These are phyloP conservation scores for Penicillium odoratum DNA, from an alignment of 495 filamentous ascomycete species.

Conservation along the genomic window DNA sequence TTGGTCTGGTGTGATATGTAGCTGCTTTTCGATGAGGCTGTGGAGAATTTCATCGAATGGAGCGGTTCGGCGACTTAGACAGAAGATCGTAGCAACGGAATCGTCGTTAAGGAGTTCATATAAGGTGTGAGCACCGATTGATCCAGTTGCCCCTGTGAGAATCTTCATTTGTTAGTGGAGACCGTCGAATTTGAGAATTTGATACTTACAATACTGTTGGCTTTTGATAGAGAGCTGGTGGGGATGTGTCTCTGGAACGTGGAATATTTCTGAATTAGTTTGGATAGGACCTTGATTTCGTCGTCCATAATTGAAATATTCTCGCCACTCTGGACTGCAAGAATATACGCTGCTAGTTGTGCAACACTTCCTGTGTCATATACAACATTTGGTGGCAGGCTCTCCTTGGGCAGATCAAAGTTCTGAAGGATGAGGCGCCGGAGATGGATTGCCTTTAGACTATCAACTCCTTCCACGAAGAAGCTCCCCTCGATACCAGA, in stretches of 20 bases:
- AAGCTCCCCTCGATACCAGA: constrained; percentile 46
- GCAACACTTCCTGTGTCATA: constrained; percentile 52
- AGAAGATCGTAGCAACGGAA: constrained; percentile 49
- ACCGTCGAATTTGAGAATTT: not conserved
- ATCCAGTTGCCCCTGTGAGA: constrained; percentile 61
- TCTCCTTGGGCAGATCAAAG: constrained; percentile 36
- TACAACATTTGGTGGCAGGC: constrained; percentile 45
- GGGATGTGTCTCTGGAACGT: constrained; percentile 40
- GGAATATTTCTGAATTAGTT: constrained; percentile 52
- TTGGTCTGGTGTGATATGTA: constrained; percentile 27
- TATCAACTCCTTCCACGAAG: constrained; percentile 59
- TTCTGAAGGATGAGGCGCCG: constrained; percentile 49
- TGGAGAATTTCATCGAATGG: constrained; percentile 28
- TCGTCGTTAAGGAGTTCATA: constrained; percentile 46
- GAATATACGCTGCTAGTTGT: constrained; percentile 47
- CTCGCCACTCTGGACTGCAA: constrained; percentile 38
- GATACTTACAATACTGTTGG: constrained; percentile 43
- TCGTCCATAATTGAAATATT: constrained; percentile 19
- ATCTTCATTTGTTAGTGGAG: constrained; percentile 36
- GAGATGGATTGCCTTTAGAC: constrained; percentile 59
- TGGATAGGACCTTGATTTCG: constrained; percentile 40
- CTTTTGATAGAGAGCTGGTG: constrained; percentile 16
- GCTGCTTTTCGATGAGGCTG: constrained; percentile 36
- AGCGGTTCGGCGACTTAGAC: constrained; percentile 47
- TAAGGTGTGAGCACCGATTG: constrained; percentile 56